Conservation (phyloP, 257 asterid genomes). For the Thymus mandschuricus region DNA sequence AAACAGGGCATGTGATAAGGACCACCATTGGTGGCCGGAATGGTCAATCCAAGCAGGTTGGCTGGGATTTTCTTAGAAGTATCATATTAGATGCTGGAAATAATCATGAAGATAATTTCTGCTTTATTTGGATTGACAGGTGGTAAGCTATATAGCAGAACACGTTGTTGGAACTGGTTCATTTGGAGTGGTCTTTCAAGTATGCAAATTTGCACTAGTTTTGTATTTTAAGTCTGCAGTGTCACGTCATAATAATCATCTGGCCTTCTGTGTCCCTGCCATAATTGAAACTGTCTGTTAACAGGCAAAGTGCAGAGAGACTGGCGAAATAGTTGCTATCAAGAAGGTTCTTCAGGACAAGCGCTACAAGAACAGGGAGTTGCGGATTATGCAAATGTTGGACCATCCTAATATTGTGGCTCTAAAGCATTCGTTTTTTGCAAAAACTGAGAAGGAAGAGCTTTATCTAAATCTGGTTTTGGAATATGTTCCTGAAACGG, state of each 20-base stretch:
- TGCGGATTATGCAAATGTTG: conserved; percentile 97
- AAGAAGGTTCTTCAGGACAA: conserved; percentile 98
- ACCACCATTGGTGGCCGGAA: conserved; percentile 87
- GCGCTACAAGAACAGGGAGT: conserved; percentile 95
- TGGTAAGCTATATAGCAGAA: conserved; percentile 89
- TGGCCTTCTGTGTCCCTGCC: conserved; percentile 12
- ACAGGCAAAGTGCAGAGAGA: conserved; percentile 96
- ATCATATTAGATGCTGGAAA: conserved; percentile 32
- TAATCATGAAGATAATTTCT: conserved; percentile 25
- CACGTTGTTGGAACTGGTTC: conserved; percentile 99
- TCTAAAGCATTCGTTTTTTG: conserved; percentile 88
- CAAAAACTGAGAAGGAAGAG: conserved; percentile 92
- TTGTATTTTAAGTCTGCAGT: conserved; percentile 17
- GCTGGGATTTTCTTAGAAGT: conserved; percentile 32
- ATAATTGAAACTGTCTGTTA: conserved; percentile 32
- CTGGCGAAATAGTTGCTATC: conserved; percentile 95
- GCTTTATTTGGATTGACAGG: conserved; percentile 56
- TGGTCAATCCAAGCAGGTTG: conserved; percentile 95
- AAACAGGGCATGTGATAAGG: conserved; percentile 87
- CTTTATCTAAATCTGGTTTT: conserved; percentile 91
- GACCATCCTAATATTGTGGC: conserved; percentile 96
- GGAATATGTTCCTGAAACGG: conserved; percentile 95
- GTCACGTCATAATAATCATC: conserved; percentile 22
- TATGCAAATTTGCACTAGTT: conserved; percentile 42
- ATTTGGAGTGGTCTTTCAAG: conserved; percentile 95